Base-by-base conservation (phyloP, 106 monocot genomes). In the Iris macrosiphon region DNA sequence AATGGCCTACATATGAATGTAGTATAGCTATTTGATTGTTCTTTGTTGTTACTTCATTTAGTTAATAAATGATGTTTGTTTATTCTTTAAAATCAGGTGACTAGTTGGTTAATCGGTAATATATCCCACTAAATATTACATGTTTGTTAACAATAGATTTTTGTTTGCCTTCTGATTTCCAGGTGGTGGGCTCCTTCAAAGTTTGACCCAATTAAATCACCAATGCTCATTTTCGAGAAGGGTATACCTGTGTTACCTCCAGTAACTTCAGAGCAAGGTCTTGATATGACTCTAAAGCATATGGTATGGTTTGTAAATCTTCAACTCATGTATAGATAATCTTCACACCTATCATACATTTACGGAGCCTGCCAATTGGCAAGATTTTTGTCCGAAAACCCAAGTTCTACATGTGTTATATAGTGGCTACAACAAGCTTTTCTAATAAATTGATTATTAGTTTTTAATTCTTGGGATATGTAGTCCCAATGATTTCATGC, bases 181-280 rank as follows among this genome's bases (percentile, higher is more conserved):
- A 98, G 96, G 96, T 98, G 96, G 96, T 83, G 76, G 79, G 86
- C 96, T 38, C 96, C 90, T 35, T 82, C 96, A 14, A 98, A 98
- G 60, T 98, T 98, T 69, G 86, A 90, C 67, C 96, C 96, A 30
- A 33, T 77, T 51, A 23, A 78, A 38, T 86, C 86, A 49, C 96
- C 96, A 31, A 87, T 98, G 96, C 72, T 98, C 20, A 90, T 98
- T 53, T 98, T 90, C 70, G 67, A 90, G 66, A 77, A 83, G 32
- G 96, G 87, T 0, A 43, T 32, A 27, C 90, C 96, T 9, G 19
- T 90, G 25, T 27, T 86, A 48, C 96, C 96, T 71, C 83, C 80
- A 70, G 35, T 83, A 60, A 31, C 69, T 54, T 83, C 90, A 47
- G 71, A 82, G 25, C 16, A 66, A 17, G 96, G 96, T 51, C 44